phyloP scores from a whole-genome alignment of 2,329 filamentous ascomycete genomes.

The Fusarium torulosum region DNA sequence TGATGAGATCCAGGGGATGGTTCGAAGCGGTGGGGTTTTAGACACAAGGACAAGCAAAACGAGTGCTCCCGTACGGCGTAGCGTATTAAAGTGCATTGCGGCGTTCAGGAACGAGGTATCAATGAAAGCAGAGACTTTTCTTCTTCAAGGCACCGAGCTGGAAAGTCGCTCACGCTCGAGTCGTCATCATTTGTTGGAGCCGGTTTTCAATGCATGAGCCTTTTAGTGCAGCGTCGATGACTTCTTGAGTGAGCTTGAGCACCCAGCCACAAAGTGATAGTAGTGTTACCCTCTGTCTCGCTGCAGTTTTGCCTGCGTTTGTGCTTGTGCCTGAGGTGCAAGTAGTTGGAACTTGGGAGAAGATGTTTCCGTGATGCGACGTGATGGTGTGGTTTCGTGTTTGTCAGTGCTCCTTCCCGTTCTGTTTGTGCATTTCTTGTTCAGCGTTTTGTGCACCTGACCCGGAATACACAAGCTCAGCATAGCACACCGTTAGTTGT shows the following conservation, averaged over 20 bases:
- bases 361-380: constrained; percentile 25
- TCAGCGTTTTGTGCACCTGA: constrained; percentile 4
- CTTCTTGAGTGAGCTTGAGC: not conserved
- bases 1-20: constrained; percentile 33
- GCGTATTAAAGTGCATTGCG: not conserved
- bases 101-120: constrained; percentile 40
- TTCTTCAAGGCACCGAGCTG: constrained; percentile 9
- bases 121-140: constrained; percentile 26
- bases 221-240: not conserved
- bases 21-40: constrained; percentile 25
- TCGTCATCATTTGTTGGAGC: constrained; percentile 2
- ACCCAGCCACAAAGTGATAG: constrained; percentile 7
- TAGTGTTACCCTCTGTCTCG: constrained; percentile 20
- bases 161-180: constrained; percentile 8
- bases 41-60: not conserved
- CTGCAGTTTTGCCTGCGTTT: constrained; percentile 17
- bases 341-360: constrained; percentile 10
- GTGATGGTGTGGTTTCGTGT: constrained; percentile 41
- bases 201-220: not conserved
- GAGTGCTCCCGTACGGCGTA: not conserved
- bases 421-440: constrained; percentile 11
- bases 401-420: constrained; percentile 5
- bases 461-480: constrained; percentile 5
- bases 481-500: not conserved
- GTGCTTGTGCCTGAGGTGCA: constrained; percentile 2